phyloP scores from a whole-genome alignment of 2,329 filamentous ascomycete genomes.

The Neofusicoccum sp. region DNA sequence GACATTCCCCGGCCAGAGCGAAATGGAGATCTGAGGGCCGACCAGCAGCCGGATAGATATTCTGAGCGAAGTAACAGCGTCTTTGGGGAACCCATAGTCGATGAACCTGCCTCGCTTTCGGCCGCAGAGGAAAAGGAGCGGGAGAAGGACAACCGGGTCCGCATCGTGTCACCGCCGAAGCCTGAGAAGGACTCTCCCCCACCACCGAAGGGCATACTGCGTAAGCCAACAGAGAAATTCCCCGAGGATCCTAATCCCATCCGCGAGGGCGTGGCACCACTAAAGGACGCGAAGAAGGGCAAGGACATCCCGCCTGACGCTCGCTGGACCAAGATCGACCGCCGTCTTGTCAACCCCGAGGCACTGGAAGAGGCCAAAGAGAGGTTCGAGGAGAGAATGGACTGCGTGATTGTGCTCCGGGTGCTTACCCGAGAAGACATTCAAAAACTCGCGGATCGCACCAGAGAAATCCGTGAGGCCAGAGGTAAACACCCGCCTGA shows the following conservation, averaged over 20 bases:
- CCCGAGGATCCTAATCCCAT: constrained; percentile 82
- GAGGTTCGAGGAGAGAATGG: constrained; percentile 85
- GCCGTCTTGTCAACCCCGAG: constrained; percentile 84
- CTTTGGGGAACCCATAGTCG: constrained; percentile 30
- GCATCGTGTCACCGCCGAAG: constrained; percentile 68
- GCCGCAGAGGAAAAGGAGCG: constrained; percentile 21
- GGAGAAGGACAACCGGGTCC: constrained; percentile 37
- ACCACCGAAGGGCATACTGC: constrained; percentile 76
- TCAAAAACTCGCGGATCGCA: constrained; percentile 78
- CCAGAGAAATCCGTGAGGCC: constrained; percentile 69
- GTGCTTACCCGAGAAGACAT: constrained; percentile 89
- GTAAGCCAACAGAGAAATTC: constrained; percentile 76
- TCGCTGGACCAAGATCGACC: constrained; percentile 90
- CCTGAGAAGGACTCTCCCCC: constrained; percentile 63
- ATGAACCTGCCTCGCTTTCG: constrained; percentile 35
- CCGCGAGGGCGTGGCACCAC: constrained; percentile 86
- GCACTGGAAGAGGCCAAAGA: constrained; percentile 84
- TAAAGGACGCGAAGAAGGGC: constrained; percentile 76
- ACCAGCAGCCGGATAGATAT: constrained; percentile 5
- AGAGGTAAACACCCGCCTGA: constrained; percentile 42
- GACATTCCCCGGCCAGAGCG: constrained; percentile 23
- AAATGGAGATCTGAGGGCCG: constrained; percentile 7
- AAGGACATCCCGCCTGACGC: constrained; percentile 71
- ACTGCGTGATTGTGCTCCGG: constrained; percentile 88
- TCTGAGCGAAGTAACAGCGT: constrained; percentile 29